Base-by-base conservation (phyloP, 2,329 filamentous ascomycete species). In the Hymenoscyphus repandus region DNA sequence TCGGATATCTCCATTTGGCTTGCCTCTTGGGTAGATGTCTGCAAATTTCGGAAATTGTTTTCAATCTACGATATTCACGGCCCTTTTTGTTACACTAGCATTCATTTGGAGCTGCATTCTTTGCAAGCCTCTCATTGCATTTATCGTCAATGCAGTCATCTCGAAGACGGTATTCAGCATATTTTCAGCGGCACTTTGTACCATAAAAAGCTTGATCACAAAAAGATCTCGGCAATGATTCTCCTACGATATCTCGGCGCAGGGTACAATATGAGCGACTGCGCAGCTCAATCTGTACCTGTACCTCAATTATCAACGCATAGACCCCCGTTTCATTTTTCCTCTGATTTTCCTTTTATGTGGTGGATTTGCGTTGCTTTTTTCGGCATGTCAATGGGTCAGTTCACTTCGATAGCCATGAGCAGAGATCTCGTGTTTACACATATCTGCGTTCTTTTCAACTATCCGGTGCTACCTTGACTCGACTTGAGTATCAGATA, bases 61-160 rank as follows among this genome's bases (percentile, higher is more conserved):
- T 65, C 64, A 60, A 58, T 57, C 60, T 59, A 64, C 55, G 61
- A 66, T 59, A 64, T 65, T 66, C 52, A 66, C 62, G 63, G 62
- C 64, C 58, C 57, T 53, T 62, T 58, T 52, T 60, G 64, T 66
- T 62, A 66, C 64, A 66, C 51, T 66, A 66, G 58, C 61, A 61
- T 62, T 50, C 51, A 50, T 49, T 49, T 18, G 18, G 38, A 17
- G 38, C 38, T 40, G 38, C 13, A 17, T 40, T 18, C 47, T 27
- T 34, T 54, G 56, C 56, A 56, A 39, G 41, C 54, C 51, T 53
- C 60, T 56, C 51, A 50, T 51, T 52, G 50, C 58, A 53, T 58
- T 61, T 50, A 62, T 60, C 59, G 57, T 56, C 57, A 56, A 49
- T 47, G 53, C 60, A 61, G 63, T 60, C 61, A 63, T 59, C 53